Base-by-base conservation (phyloP, 1,139 yeast species). In the Blastobotrys aristatus region DNA sequence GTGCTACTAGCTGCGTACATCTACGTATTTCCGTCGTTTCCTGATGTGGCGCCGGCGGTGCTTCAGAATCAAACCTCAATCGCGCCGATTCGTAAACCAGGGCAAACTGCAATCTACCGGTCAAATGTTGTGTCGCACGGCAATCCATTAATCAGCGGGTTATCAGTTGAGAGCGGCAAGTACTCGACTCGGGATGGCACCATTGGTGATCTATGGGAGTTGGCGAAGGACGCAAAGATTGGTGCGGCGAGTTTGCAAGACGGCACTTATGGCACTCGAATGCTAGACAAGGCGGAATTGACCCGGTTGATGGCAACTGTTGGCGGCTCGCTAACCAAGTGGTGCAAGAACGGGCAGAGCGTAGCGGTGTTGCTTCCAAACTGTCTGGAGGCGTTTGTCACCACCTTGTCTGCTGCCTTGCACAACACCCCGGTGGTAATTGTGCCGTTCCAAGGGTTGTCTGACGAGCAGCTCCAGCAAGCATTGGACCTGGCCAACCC, bases 91-190 rank as follows among this genome's bases (percentile, higher is more conserved):
- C 66, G 87, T 17, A 64, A 69, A 26, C 65, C 69, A 1, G 69
- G 73, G 31, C 85, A 84, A 59, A 73, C 84, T 14, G 82, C 88
- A 1, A 69, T 82, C n/a, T 76, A 80, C 62, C 73, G 84, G 48
- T 79, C 86, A 7, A 74, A 76, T 0, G 70, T 80, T 20, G 72
- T 83, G 31, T 68, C 67, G 2, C 68, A 63, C 46, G 69, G 68
- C 32, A 31, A 59, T 10, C 60, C 61, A 2, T 54, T 69, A 44
- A 50, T 68, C 14, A 74, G 80, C 2, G 88, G 88, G 0, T 67
- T 82, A 47, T 75, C 77, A 43, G 75, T 83, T 30, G 66, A 81
- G 34, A 51, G 51, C 13, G 54, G 43, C 31, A 38, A 27, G 22
- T 24, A 40, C 27, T 20, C 33, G 4, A 55, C 61, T 14, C 63